Percentiles rank a stretch among this genome's conserved stretches.
phyloP scores from a whole-genome alignment of 2,329 filamentous ascomycete species.

The Phaeosphaeriaceae sp. region DNA sequence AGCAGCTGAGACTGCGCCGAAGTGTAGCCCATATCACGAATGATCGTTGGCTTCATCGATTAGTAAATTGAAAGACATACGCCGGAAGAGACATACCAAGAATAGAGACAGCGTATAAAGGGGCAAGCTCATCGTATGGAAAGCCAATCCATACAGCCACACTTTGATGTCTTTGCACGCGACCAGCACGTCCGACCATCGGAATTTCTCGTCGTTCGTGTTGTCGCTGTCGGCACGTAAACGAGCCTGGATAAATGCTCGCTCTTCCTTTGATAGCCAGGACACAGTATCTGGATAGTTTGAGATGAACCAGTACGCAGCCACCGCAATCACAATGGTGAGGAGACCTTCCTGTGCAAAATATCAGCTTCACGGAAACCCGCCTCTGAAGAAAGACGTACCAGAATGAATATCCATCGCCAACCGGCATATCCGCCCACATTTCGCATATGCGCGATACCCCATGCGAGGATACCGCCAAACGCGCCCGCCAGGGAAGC shows the following conservation, averaged over 20 bases:
- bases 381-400: constrained; percentile 6
- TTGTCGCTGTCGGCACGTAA: constrained; percentile 74
- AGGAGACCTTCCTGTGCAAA: constrained; percentile 41
- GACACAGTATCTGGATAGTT: constrained; percentile 68
- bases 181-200: constrained; percentile 68
- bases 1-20: constrained; percentile 52
- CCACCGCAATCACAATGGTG: constrained; percentile 42
- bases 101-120: constrained; percentile 49
- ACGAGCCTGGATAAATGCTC: constrained; percentile 66
- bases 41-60: constrained; percentile 60
- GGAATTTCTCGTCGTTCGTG: constrained; percentile 71
- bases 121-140: constrained; percentile 73
- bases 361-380: not conserved
- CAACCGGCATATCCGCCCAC: constrained; percentile 55
- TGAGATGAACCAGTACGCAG: constrained; percentile 65
- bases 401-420: constrained; percentile 53
- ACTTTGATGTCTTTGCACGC: constrained; percentile 60
- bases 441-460: constrained; percentile 67
- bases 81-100: constrained; percentile 48
- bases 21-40: constrained; percentile 53
- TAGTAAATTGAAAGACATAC: constrained; percentile 6
- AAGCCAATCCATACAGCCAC: constrained; percentile 70
- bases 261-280: constrained; percentile 62
- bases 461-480: constrained; percentile 65
- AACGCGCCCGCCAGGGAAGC: constrained; percentile 67